Percentiles rank a stretch among this genome's conserved stretches.
Evolutionary conservation across 2,329 filamentous ascomycete genomes (phyloP).

Genomic region (Geosmithia flava): DNA sequence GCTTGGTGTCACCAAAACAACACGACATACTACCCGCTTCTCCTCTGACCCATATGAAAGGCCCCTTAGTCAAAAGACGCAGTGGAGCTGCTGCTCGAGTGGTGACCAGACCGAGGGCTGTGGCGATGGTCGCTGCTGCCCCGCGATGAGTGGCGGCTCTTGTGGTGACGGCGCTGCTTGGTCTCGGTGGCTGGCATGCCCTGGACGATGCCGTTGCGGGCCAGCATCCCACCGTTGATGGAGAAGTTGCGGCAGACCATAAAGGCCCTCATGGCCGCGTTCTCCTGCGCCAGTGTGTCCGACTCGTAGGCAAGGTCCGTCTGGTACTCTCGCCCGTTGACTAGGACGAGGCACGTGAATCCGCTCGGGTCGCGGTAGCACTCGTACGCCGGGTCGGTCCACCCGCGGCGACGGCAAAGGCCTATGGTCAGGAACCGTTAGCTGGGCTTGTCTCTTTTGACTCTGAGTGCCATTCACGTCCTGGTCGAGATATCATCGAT

Average conservation of each 20-base stretch:
- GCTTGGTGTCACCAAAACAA: neutral
- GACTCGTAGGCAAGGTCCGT: constrained; percentile 78
- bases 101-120: constrained; percentile 39
- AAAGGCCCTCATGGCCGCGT: constrained; percentile 89
- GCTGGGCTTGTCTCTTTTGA: constrained; percentile 5
- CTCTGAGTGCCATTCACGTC: too few species aligned
- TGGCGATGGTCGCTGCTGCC: constrained; percentile 27
- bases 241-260: constrained; percentile 98
- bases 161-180: constrained; percentile 27
- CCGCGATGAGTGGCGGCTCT: constrained; percentile 35
- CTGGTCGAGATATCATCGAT: too few species aligned
- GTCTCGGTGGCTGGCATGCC: constrained; percentile 45
- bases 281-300: constrained; percentile 75
- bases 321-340: constrained; percentile 94
- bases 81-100: constrained; percentile 52
- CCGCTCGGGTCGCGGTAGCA: constrained; percentile 62
- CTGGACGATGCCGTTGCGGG: constrained; percentile 56
- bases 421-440: constrained; percentile 40
- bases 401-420: constrained; percentile 87
- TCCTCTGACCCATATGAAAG: too few species aligned
- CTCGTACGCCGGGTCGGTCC: constrained; percentile 84
- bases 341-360: constrained; percentile 81
- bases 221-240: constrained; percentile 86
- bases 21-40: too few species aligned
- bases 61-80: constrained; percentile 39